Base-by-base conservation (phyloP, 805 yeast genomes). In the Sugiyamaella marilandica region DNA sequence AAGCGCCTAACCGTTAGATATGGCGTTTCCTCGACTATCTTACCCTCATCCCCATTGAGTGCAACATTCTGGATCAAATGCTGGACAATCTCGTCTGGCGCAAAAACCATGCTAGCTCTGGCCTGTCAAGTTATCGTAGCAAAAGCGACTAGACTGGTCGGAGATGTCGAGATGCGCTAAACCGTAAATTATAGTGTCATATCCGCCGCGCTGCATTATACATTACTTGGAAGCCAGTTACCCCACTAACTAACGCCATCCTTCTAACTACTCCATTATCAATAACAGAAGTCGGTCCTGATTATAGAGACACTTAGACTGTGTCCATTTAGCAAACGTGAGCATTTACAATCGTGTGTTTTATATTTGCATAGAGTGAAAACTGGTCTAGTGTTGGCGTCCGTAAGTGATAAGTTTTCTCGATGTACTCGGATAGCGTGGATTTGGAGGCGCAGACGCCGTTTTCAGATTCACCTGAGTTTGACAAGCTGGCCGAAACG, bases 381-480 rank as follows among this genome's bases (percentile, higher is more conserved):
- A 24, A 24, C 3, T 3, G 7, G 7, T 3, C 29, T 24, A 5
- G 29, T 24, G 29, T 3, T 3, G 3, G 29, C 7, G 29, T 24
- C 29, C n/a, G n/a, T n/a, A n/a, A n/a, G 29, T 24, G 29, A 24
- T 24, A 24, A 24, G 29, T 7, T 24, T 24, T 7, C 7, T 5
- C 29, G 7, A 52, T 62, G 5, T 62, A 55, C 52, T 33, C 59
- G 10, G 66, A 62, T 51, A 56, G 60, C 14, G 66, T 63, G 10
- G 62, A 60, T 36, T 50, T 63, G 43, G 66, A 63, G 51, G 63
- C 65, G 16, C 65, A 62, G 45, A 41, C 58, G 14, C 60, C 66
- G 8, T 62, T 61, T 44, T 58, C 65, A 31, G 72, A 81, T 61
- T 72, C 77, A 21, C 84, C 85, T 2, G 82, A 76, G 60, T 82